A percentile compares a stretch with the other conserved stretches of the same genome.
These are phyloP conservation scores for Juncus effusus DNA, from an alignment of 176 grass and related monocot genomes.

Conservation along the genomic window DNA sequence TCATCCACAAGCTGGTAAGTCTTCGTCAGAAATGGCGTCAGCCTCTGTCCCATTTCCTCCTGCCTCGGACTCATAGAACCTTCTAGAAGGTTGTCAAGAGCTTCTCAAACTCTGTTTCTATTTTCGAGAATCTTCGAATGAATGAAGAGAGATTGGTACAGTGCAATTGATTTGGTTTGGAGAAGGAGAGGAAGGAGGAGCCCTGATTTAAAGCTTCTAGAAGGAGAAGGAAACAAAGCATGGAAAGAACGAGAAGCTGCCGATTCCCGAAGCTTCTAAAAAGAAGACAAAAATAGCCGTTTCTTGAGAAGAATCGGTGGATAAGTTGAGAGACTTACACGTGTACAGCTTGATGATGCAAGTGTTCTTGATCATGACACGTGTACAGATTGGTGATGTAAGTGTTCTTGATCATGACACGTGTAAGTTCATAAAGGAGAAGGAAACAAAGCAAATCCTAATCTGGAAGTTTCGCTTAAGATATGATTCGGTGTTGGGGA, in stretches of 20 bases:
- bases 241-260: conserved; percentile 17
- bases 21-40: conserved; percentile 60
- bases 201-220: conserved; percentile 7
- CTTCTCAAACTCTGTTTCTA: neutral
- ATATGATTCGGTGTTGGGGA: too few species aligned
- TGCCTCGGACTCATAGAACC: neutral
- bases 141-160: neutral
- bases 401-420: too few species aligned
- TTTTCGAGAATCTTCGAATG: neutral
- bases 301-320: neutral
- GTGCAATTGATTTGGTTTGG: neutral
- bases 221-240: conserved; percentile 1
- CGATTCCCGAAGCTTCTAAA: neutral
- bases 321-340: too few species aligned
- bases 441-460: too few species aligned
- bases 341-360: too few species aligned
- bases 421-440: too few species aligned
- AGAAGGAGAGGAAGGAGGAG: neutral
- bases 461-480: too few species aligned
- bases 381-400: too few species aligned
- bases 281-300: too few species aligned
- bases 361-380: too few species aligned
- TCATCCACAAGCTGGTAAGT: conserved; percentile 66
- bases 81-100: neutral
- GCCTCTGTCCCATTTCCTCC: neutral